Evolutionary conservation across 2,329 filamentous ascomycete species (phyloP), one percentile per base, ranked within the genome.

Genomic region (Myriosclerotinia scirpicola): DNA sequence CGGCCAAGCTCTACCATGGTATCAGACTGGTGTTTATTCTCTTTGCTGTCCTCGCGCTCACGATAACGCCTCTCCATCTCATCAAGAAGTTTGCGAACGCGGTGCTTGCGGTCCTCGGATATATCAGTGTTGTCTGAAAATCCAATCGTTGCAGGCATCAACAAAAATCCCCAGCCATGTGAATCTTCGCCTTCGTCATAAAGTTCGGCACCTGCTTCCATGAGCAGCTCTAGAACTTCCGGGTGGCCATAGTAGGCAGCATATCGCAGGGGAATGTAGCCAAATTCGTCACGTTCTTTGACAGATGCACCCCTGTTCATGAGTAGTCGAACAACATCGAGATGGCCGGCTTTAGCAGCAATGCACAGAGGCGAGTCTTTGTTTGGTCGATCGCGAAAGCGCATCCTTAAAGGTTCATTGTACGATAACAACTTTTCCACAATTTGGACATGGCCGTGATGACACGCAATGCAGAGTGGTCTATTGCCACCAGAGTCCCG

Each of bases 191-290:
- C 61, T 53, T 65, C 52, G 15, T 67, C 55, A 5, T 62, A 52
- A n/a, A 67, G 40, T 22, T 65, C 40, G n/a, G 62, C 67, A n/a
- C 67, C 67, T 65, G 46, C 55, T 34, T 56, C n/a, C n/a, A 65
- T 50, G 12, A 69, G 65, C 11, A 53, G 17, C 20, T 61, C 38
- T 26, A 69, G 12, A n/a, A 65, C 52, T 59, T 65, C 55, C 9
- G 67, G 65, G 30, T 65, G 65, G 5, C 61, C 65, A 60, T 69
- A 55, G 36, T 65, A 65, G 30, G 62, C 55, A 15, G 67, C 67
- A 30, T 69, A 69, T 26, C 54, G 50, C 48, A 69, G 46, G 9
- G 65, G 65, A n/a, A 61, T 67, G 12, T 61, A 65, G 5, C 56
- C 61, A 14, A 56, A 65, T n/a, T 59, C 55, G 22, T 67, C 66